Percentiles rank a stretch among this genome's conserved stretches.
These are phyloP conservation scores for Somion occarium DNA, from an alignment of 1,284 basidiomycete genomes.

Conservation along the genomic window DNA sequence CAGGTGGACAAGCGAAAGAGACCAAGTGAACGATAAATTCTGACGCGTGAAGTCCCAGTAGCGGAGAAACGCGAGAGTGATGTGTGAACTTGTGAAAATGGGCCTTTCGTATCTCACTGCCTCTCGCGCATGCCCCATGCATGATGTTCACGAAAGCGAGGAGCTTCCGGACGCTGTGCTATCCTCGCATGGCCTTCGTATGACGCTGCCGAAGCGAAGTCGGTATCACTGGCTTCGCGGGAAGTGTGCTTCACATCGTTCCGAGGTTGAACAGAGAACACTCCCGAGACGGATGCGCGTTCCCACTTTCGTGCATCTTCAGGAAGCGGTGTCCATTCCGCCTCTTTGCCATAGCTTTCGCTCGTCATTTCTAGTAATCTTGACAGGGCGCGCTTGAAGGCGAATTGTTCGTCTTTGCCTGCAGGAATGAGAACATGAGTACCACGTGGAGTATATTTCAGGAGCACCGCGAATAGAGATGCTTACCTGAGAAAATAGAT, in stretches of 20 bases:
- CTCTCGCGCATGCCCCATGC: conserved; percentile 34
- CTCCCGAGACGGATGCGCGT: conserved; percentile 4
- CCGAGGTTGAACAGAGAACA: conserved; percentile 5
- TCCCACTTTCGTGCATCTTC: conserved; percentile 35
- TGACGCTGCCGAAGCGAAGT: conserved; percentile 25
- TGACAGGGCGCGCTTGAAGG: conserved; percentile 66
- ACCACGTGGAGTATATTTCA: background rate
- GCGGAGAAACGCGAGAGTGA: too few species aligned
- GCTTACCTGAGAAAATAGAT: conserved; percentile 59
- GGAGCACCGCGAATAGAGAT: too few species aligned
- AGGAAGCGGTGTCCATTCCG: conserved; percentile 43
- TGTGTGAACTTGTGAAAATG: too few species aligned
- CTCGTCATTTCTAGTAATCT: conserved; percentile 65
- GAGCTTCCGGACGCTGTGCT: conserved; percentile 31
- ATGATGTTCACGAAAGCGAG: conserved; percentile 34
- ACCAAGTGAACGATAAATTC: too few species aligned
- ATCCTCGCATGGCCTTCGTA: conserved; percentile 7
- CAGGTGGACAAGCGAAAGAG: too few species aligned
- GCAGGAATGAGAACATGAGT: conserved; percentile 1
- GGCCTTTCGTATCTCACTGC: too few species aligned
- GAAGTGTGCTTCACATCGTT: background rate
- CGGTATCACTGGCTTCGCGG: conserved; percentile 9
- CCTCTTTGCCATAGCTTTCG: conserved; percentile 39
- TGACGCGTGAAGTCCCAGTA: too few species aligned
- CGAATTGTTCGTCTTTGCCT: conserved; percentile 66